phyloP scores from a whole-genome alignment of 306 rosid genomes.

The Prunus padus region DNA sequence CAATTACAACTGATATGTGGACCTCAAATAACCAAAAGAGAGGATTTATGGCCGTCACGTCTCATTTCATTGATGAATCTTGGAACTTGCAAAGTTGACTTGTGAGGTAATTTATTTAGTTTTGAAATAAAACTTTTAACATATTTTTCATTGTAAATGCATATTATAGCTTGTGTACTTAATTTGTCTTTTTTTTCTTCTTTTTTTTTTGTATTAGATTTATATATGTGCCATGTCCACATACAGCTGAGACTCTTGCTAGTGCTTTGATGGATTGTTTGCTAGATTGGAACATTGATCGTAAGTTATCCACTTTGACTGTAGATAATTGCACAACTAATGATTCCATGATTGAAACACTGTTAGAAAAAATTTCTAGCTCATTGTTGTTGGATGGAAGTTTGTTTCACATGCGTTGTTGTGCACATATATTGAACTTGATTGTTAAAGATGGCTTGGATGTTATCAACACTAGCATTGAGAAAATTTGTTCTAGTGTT shows the following conservation, averaged over 20 bases:
- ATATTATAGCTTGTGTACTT: not conserved
- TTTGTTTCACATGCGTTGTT: not conserved
- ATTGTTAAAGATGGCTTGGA: not conserved
- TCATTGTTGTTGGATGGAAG: not conserved
- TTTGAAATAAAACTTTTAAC: not conserved
- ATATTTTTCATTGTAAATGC: not conserved
- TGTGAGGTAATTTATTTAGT: not conserved
- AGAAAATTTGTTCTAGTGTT: not conserved
- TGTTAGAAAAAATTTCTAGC: not conserved
- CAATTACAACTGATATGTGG: not conserved
- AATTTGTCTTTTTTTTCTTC: not conserved
- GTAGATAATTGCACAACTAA: constrained; percentile 6
- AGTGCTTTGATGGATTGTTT: not conserved
- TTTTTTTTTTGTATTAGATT: not conserved
- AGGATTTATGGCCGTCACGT: not conserved
- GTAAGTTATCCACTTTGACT: not conserved
- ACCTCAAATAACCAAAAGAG: not conserved
- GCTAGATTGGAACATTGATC: not conserved
- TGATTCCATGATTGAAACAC: not conserved
- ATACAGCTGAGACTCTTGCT: not conserved
- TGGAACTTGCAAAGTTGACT: not conserved
- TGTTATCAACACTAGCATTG: not conserved
- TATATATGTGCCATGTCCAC: not conserved
- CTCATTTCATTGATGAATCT: not conserved
- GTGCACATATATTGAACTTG: not conserved